These are phyloP conservation scores for Decorospora gaudefroyi DNA, from an alignment of 2,329 filamentous ascomycete genomes.

Conservation along the genomic window DNA sequence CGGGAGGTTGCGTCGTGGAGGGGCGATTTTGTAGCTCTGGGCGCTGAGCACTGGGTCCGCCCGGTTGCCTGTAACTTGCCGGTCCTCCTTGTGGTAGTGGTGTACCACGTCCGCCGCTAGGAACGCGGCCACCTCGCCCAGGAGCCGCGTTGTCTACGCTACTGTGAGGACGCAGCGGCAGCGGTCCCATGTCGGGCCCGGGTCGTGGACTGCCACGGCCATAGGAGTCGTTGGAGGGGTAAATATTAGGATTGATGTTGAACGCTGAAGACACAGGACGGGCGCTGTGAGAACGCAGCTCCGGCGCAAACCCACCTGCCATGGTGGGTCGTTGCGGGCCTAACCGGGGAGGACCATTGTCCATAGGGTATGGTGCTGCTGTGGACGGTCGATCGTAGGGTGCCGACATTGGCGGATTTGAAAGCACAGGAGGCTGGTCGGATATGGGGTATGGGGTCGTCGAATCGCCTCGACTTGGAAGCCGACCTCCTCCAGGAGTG, in stretches of 20 bases:
- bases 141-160: slow-evolving; percentile 44
- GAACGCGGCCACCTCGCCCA: slow-evolving; percentile 39
- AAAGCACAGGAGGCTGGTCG: slow-evolving; percentile 48
- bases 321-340: slow-evolving; percentile 35
- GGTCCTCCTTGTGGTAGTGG: slow-evolving; percentile 40
- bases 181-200: slow-evolving; percentile 33
- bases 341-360: slow-evolving; percentile 62
- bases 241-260: slow-evolving; percentile 55
- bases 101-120: slow-evolving; percentile 35
- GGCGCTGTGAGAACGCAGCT: slow-evolving; percentile 57
- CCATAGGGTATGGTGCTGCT: slow-evolving; percentile 71
- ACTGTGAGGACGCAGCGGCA: slow-evolving; percentile 46
- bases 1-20: slow-evolving; percentile 49
- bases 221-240: slow-evolving; percentile 35
- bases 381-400: slow-evolving; percentile 55
- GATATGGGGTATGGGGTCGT: slow-evolving; percentile 53
- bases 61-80: slow-evolving; percentile 46
- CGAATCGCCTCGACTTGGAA: slow-evolving; percentile 41
- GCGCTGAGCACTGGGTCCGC: slow-evolving; percentile 45
- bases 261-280: slow-evolving; percentile 55
- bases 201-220: slow-evolving; percentile 37
- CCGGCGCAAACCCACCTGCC: slow-evolving; percentile 51
- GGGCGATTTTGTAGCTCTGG: slow-evolving; percentile 43
- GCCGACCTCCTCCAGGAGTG: slow-evolving; percentile 26
- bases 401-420: slow-evolving; percentile 24